Conservation (phyloP, 305 asterid species). For the Solanum aculeatissimum region DNA sequence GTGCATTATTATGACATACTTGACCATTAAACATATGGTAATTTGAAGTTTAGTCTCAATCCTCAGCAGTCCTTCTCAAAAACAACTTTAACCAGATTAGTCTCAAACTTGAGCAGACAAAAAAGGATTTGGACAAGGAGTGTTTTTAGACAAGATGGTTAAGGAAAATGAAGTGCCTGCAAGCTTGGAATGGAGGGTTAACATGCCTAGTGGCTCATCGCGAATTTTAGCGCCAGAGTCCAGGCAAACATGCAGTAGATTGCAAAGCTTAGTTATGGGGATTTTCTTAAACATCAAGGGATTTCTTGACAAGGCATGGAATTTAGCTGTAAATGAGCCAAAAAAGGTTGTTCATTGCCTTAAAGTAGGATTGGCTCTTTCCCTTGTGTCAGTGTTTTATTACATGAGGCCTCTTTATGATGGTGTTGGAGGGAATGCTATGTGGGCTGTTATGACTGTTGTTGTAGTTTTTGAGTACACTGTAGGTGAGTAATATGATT, state of each 20-base stretch:
- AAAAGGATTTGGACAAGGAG: neutral
- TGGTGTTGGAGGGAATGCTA: constrained; percentile 30
- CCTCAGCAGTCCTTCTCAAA: neutral
- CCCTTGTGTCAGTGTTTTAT: constrained; percentile 55
- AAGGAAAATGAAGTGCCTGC: constrained; percentile 13
- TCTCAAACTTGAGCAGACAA: neutral
- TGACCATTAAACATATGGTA: neutral
- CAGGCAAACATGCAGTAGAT: neutral
- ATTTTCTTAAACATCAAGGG: constrained; percentile 12
- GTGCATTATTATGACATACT: constrained; percentile 2
- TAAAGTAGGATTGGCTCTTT: constrained; percentile 68
- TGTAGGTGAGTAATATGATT: constrained; percentile 25
- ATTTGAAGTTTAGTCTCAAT: neutral
- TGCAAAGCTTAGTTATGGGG: constrained; percentile 12
- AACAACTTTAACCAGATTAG: neutral
- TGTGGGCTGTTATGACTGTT: constrained; percentile 37
- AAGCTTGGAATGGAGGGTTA: constrained; percentile 57
- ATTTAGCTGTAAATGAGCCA: constrained; percentile 43
- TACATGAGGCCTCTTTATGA: constrained; percentile 44
- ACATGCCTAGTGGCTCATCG: constrained; percentile 34
- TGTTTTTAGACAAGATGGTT: constrained; percentile 11
- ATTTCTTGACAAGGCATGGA: constrained; percentile 53
- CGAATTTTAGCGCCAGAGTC: constrained; percentile 18
- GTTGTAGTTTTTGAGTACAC: constrained; percentile 29
- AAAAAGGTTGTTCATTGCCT: constrained; percentile 55